Evolutionary conservation across 208 protist species (phyloP).

Genomic region (Lotmaria passim): DNA sequence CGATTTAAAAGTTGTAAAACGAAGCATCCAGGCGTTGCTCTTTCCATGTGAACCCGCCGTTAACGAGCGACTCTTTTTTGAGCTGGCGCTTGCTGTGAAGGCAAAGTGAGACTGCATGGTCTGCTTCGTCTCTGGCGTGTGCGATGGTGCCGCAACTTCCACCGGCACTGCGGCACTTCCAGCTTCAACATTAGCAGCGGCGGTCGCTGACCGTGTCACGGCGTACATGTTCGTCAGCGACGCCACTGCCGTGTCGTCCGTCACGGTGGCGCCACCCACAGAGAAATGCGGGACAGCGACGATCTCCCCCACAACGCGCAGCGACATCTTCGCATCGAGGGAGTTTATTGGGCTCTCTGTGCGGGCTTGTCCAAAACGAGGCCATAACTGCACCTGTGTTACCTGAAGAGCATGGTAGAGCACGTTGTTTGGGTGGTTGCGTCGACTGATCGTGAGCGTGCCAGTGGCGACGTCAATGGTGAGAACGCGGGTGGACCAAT

Average conservation of each 20-base stretch:
- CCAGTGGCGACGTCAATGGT: constrained; percentile 17
- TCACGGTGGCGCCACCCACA: neutral
- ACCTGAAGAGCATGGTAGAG: constrained; percentile 9
- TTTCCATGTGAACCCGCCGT: neutral
- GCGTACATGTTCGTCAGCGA: neutral
- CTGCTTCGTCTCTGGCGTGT: neutral
- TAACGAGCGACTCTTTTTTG: neutral
- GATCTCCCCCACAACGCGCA: constrained; percentile 5
- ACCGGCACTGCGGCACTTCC: neutral
- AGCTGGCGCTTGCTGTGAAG: neutral
- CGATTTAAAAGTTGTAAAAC: neutral
- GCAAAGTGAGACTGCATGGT: neutral
- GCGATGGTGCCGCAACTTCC: neutral
- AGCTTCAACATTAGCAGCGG: neutral
- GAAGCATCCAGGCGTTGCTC: constrained; percentile 2
- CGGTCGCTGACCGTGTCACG: neutral
- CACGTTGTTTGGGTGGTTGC: constrained; percentile 3
- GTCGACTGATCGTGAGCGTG: constrained; percentile 16
- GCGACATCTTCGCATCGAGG: constrained; percentile 14
- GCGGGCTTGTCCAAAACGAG: neutral
- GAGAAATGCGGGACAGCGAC: neutral
- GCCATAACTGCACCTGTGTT: constrained; percentile 14
- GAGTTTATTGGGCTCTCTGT: neutral
- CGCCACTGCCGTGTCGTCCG: neutral
- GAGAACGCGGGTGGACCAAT: constrained; percentile 20